These are phyloP conservation scores for Endocladia muricata DNA, from an alignment of 31 red algal genomes.

Conservation along the genomic window DNA sequence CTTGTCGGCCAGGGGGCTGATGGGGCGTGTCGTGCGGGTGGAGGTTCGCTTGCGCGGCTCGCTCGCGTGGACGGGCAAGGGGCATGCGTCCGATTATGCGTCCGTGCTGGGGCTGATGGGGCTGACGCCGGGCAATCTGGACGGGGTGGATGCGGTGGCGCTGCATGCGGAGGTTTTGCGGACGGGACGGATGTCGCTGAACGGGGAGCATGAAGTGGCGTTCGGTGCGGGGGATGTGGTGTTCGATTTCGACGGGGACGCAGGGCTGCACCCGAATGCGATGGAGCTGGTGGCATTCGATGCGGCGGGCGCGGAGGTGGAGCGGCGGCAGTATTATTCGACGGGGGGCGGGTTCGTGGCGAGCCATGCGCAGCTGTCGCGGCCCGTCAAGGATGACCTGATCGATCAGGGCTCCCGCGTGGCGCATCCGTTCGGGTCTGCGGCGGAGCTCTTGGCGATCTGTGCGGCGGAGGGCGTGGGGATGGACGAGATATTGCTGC, in stretches of 20 bases:
- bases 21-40: conserved; percentile 1
- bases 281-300: conserved; percentile 5
- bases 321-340: conserved; percentile 19
- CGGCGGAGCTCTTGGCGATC: conserved; percentile 1
- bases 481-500: conserved; percentile 16
- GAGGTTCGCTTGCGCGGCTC: conserved; percentile 37
- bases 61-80: conserved; percentile 15
- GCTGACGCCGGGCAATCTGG: not conserved
- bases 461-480: not conserved
- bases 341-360: conserved; percentile 31
- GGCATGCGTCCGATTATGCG: conserved; percentile 16
- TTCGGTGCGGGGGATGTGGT: conserved; percentile 23
- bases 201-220: not conserved
- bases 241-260: conserved; percentile 7
- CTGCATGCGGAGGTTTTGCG: not conserved
- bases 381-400: not conserved
- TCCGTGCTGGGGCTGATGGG: conserved; percentile 17
- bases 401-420: not conserved
- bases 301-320: not conserved
- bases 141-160: conserved; percentile 1
- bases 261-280: conserved; percentile 9
- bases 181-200: not conserved
- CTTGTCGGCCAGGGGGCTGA: not conserved
- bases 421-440: conserved; percentile 15
- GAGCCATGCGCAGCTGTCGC: not conserved